Evolutionary conservation across 163 green algal species (phyloP).

Genomic region (Scenedesmus sp.): DNA sequence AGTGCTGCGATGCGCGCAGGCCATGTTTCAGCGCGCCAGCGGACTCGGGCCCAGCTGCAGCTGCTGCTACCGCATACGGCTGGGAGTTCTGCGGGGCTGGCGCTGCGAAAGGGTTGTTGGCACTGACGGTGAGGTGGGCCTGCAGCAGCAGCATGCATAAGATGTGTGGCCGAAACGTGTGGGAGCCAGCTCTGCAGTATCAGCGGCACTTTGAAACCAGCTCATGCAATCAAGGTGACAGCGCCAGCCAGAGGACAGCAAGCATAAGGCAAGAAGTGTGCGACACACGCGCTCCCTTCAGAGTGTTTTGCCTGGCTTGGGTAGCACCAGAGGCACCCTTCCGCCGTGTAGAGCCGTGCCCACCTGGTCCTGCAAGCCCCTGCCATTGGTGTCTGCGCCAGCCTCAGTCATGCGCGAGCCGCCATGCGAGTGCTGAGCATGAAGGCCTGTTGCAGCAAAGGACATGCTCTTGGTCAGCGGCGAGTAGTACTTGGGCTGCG

Average conservation of each 20-base stretch:
- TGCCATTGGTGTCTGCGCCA: not conserved
- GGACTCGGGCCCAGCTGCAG: not conserved
- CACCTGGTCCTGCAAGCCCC: not conserved
- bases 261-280: too few species aligned
- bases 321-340: too few species aligned
- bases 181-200: too few species aligned
- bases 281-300: too few species aligned
- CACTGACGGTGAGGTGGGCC: not conserved
- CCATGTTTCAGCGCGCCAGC: not conserved
- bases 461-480: conserved; percentile 8
- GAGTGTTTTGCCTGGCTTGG: too few species aligned
- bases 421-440: not conserved
- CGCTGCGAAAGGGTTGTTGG: not conserved
- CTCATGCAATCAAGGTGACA: too few species aligned
- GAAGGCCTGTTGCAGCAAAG: not conserved
- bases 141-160: not conserved
- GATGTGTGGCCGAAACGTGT: too few species aligned
- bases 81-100: not conserved
- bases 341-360: not conserved
- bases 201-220: too few species aligned
- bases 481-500: not conserved
- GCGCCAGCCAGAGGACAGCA: too few species aligned
- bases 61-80: not conserved
- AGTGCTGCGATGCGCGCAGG: not conserved
- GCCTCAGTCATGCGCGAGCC: not conserved